phyloP scores from a whole-genome alignment of 805 yeast genomes.

The Teunomyces tritomae region DNA sequence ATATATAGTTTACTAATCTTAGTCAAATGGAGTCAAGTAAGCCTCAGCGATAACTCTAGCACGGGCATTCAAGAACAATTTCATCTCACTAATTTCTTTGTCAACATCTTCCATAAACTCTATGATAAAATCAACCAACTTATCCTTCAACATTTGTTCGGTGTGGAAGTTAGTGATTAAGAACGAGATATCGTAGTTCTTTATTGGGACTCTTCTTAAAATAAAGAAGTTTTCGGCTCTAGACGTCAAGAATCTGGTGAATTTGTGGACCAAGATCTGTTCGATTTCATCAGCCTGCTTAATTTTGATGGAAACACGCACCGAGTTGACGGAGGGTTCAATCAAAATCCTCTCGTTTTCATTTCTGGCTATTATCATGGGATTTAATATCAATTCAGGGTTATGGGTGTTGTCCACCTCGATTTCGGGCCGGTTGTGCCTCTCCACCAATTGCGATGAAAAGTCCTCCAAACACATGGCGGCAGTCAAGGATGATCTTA shows the following conservation, averaged over 20 bases:
- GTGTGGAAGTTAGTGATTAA: conserved; percentile 92
- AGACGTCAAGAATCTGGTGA: conserved; percentile 88
- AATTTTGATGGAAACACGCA: conserved; percentile 85
- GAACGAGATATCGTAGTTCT: conserved; percentile 91
- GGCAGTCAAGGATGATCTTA: conserved; percentile 88
- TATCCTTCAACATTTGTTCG: conserved; percentile 91
- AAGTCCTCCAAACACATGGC: conserved; percentile 91
- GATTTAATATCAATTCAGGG: conserved; percentile 81
- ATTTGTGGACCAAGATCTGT: conserved; percentile 88
- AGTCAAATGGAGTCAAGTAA: conserved; percentile 85
- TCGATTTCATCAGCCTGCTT: conserved; percentile 98
- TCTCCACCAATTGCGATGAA: conserved; percentile 91
- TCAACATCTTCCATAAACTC: conserved; percentile 99
- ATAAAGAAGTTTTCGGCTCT: conserved; percentile 95
- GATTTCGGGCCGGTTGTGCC: conserved; percentile 96
- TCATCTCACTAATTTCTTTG: conserved; percentile 98
- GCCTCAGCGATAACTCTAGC: conserved; percentile 98
- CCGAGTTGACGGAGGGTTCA: conserved; percentile 91
- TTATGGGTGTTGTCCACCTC: conserved; percentile 73
- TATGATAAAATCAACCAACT: conserved; percentile 92
- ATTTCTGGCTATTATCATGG: conserved; percentile 87
- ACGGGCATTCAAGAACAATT: conserved; percentile 91
- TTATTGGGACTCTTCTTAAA: conserved; percentile 84
- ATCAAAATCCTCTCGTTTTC: conserved; percentile 90
- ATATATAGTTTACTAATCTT: conserved; percentile 9